Evolutionary conservation across 169 alveolate species (phyloP).

Genomic region (Babesia ovata): DNA sequence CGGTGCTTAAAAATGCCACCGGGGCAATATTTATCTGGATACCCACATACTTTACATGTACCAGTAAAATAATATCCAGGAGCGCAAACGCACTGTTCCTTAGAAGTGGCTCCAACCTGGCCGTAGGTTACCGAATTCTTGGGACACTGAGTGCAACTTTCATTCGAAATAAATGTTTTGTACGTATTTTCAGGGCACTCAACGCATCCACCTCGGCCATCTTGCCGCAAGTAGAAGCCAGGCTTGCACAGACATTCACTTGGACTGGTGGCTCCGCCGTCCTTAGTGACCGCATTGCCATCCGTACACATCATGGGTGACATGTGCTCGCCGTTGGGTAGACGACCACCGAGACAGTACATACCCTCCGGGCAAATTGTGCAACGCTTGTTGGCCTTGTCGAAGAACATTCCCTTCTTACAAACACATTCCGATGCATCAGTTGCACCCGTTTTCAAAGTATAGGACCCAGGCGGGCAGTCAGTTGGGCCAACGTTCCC

Average conservation of each 20-base stretch:
- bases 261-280: constrained; percentile 73
- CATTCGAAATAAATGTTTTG: constrained; percentile 67
- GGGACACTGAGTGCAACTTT: constrained; percentile 71
- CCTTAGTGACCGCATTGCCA: constrained; percentile 66
- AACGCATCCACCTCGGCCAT: constrained; percentile 19
- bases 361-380: constrained; percentile 77
- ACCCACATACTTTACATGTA: constrained; percentile 76
- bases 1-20: constrained; percentile 81
- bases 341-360: constrained; percentile 77
- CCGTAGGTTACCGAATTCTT: constrained; percentile 69
- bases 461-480: constrained; percentile 80
- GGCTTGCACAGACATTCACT: constrained; percentile 74
- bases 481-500: constrained; percentile 66
- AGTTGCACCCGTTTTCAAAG: constrained; percentile 72
- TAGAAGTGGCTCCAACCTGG: constrained; percentile 70
- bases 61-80: constrained; percentile 78
- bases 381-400: constrained; percentile 27
- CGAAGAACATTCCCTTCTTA: constrained; percentile 64
- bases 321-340: constrained; percentile 34
- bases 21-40: constrained; percentile 75
- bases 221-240: constrained; percentile 31
- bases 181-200: constrained; percentile 73
- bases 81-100: constrained; percentile 77
- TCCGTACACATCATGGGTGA: constrained; percentile 57
- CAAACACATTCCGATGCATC: constrained; percentile 69